A percentile compares a stretch with the other conserved stretches of the same genome.
These are phyloP conservation scores for Carpinus viminea DNA, from an alignment of 306 rosid species.

Conservation along the genomic window DNA sequence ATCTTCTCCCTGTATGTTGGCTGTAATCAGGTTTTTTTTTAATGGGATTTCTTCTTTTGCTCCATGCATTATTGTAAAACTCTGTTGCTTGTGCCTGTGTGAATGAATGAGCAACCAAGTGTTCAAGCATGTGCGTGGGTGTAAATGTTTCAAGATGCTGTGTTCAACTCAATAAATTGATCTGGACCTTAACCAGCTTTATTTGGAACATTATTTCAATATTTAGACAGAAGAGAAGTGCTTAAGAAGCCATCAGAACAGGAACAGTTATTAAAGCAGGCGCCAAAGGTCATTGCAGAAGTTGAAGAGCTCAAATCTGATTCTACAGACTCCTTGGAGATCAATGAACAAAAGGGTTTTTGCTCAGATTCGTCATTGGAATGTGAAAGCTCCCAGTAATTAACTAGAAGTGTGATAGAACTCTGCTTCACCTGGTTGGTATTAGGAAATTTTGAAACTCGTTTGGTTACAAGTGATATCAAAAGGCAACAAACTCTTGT, in stretches of 20 bases:
- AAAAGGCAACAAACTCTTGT: not conserved
- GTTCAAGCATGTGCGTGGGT: no score
- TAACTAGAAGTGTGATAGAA: no score
- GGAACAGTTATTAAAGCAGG: constrained; percentile 44
- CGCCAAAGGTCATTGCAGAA: constrained; percentile 65
- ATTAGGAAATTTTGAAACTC: not conserved
- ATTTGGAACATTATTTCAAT: constrained; percentile 46
- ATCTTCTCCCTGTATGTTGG: not conserved
- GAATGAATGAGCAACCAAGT: no score
- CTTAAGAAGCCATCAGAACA: constrained; percentile 58
- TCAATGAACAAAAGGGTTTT: not conserved
- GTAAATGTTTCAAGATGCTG: no score
- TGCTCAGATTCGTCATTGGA: not conserved
- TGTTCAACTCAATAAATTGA: not conserved
- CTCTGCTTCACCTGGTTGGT: no score
- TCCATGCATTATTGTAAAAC: not conserved
- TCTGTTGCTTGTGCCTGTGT: no score
- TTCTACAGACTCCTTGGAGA: not conserved
- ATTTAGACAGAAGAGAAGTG: constrained; percentile 44
- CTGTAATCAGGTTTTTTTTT: not conserved
- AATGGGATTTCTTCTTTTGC: not conserved
- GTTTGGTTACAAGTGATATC: not conserved
- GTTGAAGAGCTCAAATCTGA: constrained; percentile 13
- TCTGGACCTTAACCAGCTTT: constrained; percentile 55
- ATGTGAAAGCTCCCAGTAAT: not conserved